Percentiles rank a stretch among this genome's conserved stretches.
These are phyloP conservation scores for Colletotrichum echinochloae DNA, from an alignment of 2,329 filamentous ascomycete genomes.

Conservation along the genomic window DNA sequence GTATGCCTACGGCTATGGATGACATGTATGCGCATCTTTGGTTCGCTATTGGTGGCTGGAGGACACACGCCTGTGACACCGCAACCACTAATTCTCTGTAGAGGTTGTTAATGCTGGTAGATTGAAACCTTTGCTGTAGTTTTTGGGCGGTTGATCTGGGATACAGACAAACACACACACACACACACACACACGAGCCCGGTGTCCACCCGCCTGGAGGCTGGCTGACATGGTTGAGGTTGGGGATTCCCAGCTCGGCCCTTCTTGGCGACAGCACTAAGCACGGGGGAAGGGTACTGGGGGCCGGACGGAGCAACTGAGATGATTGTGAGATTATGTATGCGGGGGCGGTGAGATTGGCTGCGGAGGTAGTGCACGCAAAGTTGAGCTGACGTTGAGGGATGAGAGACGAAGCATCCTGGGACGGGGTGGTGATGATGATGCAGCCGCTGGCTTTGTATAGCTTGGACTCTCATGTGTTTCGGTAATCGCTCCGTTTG, in stretches of 20 bases:
- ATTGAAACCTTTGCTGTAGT: background rate
- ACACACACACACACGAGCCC: background rate
- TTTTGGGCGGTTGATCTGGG: conserved; percentile 2
- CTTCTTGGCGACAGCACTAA: conserved; percentile 26
- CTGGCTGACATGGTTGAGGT: conserved; percentile 10
- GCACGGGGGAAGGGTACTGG: conserved; percentile 1
- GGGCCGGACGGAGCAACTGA: conserved; percentile 13
- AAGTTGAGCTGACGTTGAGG: conserved; percentile 1
- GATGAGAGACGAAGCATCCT: background rate
- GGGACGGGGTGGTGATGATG: conserved; percentile 11
- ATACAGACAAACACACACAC: background rate
- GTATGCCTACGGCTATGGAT: conserved; percentile 2
- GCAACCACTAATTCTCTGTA: background rate
- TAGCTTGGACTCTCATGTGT: background rate
- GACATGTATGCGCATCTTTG: background rate
- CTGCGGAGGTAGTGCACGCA: conserved; percentile 12
- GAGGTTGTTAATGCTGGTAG: background rate
- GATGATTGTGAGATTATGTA: conserved; percentile 12
- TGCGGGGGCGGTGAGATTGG: conserved; percentile 34
- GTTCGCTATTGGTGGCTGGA: background rate
- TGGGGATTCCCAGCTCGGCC: conserved; percentile 19
- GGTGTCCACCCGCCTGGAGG: conserved; percentile 24
- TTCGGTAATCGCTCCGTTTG: background rate
- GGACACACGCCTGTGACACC: background rate
- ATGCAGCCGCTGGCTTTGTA: conserved; percentile 8